phyloP scores from a whole-genome alignment of 768 basidiomycete genomes.

The Mycena olivaceomarginata region DNA sequence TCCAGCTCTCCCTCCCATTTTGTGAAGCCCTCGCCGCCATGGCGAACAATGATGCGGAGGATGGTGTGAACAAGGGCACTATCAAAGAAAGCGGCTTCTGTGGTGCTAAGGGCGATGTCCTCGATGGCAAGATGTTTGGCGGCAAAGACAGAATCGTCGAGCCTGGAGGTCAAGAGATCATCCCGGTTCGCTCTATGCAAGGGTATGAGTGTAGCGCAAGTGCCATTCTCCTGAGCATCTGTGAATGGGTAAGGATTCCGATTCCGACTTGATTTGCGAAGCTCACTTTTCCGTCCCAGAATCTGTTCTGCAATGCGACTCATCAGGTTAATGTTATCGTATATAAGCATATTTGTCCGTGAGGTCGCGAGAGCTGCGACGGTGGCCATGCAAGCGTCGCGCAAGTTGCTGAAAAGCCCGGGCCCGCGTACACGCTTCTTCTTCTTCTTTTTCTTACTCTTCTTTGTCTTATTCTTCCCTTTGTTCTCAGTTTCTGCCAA shows the following conservation, averaged over 20 bases:
- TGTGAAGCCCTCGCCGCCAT: conserved; percentile 37
- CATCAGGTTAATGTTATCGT: conserved; percentile 4
- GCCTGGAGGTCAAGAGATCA: conserved; percentile 42
- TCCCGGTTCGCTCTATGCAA: conserved; percentile 41
- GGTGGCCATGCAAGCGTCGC: no score
- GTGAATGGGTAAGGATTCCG: background rate
- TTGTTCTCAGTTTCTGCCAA: no score
- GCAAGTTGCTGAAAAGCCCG: no score
- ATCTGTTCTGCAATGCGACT: background rate
- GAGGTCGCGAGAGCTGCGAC: no score
- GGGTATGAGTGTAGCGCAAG: conserved; percentile 48
- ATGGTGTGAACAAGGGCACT: conserved; percentile 18
- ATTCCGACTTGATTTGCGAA: background rate
- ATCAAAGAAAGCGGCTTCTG: conserved; percentile 31
- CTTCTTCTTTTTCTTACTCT: no score
- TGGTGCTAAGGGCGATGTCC: conserved; percentile 44
- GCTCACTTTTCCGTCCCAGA: background rate
- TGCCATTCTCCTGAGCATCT: conserved; percentile 53
- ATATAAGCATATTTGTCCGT: no score
- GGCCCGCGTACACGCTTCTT: no score
- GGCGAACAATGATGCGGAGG: conserved; percentile 37
- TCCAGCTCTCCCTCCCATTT: conserved; percentile 24
- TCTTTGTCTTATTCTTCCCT: no score
- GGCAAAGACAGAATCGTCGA: conserved; percentile 33
- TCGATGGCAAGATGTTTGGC: conserved; percentile 43